phyloP scores from a whole-genome alignment of 176 grass and related monocot species.

The Raddia guianensis region DNA sequence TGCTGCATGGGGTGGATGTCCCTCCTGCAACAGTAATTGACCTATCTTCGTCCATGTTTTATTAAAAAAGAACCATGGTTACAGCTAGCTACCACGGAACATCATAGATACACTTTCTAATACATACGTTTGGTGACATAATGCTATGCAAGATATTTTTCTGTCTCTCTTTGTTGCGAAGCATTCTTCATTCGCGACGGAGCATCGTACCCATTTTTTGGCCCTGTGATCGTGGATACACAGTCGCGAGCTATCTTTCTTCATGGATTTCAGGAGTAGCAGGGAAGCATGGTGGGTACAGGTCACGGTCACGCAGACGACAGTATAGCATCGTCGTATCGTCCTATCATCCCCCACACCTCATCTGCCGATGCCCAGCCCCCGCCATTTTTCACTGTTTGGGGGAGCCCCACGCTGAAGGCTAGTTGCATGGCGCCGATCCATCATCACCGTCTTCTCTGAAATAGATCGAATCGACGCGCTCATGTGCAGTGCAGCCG shows the following conservation, averaged over 20 bases:
- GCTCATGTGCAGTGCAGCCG: background rate
- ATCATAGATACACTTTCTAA: too few species aligned
- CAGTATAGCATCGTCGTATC: background rate
- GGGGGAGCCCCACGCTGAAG: background rate
- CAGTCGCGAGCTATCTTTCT: background rate
- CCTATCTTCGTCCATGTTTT: too few species aligned
- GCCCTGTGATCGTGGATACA: background rate
- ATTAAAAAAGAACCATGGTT: too few species aligned
- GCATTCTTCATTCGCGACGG: too few species aligned
- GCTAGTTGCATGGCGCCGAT: background rate
- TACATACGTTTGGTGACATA: too few species aligned
- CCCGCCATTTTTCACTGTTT: background rate
- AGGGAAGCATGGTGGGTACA: conserved; percentile 3
- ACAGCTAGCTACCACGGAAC: too few species aligned
- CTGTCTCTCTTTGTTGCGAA: too few species aligned
- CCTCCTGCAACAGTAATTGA: too few species aligned
- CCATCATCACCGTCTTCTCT: background rate
- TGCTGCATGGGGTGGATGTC: too few species aligned
- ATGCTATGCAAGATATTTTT: too few species aligned
- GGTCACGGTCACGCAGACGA: background rate
- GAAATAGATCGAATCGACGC: background rate
- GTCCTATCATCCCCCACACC: background rate
- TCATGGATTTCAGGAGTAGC: background rate
- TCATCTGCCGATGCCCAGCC: too few species aligned
- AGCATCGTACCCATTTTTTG: background rate